phyloP scores from a whole-genome alignment of 768 basidiomycete genomes.

The Hericium coralloides region DNA sequence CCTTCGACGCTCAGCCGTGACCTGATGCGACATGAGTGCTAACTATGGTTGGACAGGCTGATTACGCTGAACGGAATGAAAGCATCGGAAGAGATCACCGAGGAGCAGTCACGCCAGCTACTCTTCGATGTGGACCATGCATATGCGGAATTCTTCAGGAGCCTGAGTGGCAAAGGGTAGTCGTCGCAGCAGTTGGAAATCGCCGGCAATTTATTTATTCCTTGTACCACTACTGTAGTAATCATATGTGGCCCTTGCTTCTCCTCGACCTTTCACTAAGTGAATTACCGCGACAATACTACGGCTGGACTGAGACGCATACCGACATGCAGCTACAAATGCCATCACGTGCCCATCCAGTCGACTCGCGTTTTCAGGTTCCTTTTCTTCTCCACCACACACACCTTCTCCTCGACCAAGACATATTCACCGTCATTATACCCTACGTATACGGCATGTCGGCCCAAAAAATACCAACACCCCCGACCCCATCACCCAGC shows the following conservation, averaged over 20 bases:
- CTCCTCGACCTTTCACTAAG: background rate
- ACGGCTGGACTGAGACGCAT: background rate
- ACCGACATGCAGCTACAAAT: background rate
- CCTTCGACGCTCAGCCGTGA: background rate
- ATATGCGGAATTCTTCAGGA: conserved; percentile 88
- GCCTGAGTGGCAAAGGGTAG: conserved; percentile 39
- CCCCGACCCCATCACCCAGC: background rate
- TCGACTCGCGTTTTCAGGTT: background rate
- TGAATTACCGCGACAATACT: background rate
- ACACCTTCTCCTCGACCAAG: too few relatives aligned
- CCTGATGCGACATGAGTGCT: too few relatives aligned
- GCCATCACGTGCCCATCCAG: background rate
- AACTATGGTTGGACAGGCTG: conserved; percentile 43
- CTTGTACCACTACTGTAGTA: background rate
- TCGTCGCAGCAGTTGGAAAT: background rate
- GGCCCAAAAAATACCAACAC: background rate
- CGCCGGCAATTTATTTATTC: background rate
- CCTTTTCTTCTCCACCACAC: background rate
- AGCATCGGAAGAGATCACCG: conserved; percentile 90
- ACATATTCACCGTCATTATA: background rate
- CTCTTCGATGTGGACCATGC: conserved; percentile 97
- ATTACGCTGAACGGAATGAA: conserved; percentile 97
- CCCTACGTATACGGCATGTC: background rate
- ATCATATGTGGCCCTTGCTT: background rate
- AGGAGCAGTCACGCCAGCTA: conserved; percentile 92